These are phyloP conservation scores for Centrapalus pauciflorus DNA, from an alignment of 129 eudicot species.

Conservation along the genomic window DNA sequence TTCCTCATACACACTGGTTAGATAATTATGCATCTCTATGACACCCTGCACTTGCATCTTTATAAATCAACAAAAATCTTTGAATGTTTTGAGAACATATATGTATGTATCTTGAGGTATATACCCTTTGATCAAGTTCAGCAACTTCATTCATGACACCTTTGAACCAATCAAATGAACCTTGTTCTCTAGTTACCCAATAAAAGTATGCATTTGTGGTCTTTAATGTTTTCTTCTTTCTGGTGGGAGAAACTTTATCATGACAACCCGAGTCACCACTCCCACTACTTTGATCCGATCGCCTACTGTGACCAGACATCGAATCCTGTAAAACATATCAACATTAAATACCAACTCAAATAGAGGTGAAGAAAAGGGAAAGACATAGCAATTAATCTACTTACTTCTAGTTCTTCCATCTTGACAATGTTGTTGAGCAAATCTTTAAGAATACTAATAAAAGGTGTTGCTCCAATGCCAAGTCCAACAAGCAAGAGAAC, in stretches of 20 bases:
- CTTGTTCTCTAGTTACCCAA: constrained; percentile 99
- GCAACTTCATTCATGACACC: constrained; percentile 99
- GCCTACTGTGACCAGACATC: constrained; percentile 53
- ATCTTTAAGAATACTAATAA: constrained; percentile 90
- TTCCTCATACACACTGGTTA: constrained; percentile 96
- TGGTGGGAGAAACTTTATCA: constrained; percentile 47
- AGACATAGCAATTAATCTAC: constrained; percentile 9
- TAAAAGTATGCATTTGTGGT: constrained; percentile 97
- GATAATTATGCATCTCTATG: constrained; percentile 97
- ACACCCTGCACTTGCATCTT: constrained; percentile 57
- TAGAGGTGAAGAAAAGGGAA: neutral
- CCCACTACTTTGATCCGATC: constrained; percentile 59
- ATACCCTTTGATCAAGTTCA: constrained; percentile 92
- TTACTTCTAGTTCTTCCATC: constrained; percentile 91
- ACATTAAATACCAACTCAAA: neutral
- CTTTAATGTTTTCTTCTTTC: constrained; percentile 53
- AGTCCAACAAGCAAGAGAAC: constrained; percentile 92
- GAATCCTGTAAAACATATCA: constrained; percentile 52
- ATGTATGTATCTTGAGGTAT: neutral
- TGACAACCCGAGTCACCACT: constrained; percentile 39
- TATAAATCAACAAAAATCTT: neutral
- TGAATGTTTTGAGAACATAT: neutral
- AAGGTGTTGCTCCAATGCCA: constrained; percentile 99
- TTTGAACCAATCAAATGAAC: constrained; percentile 99
- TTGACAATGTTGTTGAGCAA: constrained; percentile 83